Percentiles rank a stretch among this genome's conserved stretches.
These are phyloP conservation scores for Hippophae rhamnoides DNA, from an alignment of 306 rosid genomes.

Conservation along the genomic window DNA sequence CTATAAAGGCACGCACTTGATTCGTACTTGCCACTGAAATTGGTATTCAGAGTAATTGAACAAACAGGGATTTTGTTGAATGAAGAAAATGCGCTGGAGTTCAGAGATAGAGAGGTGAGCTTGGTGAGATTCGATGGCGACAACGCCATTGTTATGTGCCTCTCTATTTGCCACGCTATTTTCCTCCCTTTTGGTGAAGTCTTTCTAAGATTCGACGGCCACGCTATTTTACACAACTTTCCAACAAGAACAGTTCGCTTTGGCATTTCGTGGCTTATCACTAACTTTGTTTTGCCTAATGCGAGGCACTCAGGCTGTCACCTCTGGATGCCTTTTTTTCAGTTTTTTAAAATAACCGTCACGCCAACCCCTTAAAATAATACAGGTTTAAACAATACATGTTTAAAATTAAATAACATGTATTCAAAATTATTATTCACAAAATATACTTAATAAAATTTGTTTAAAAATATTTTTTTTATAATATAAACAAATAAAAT, in stretches of 20 bases:
- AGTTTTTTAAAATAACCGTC: too few species aligned
- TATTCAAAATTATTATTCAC: too few species aligned
- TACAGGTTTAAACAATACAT: too few species aligned
- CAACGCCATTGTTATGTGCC: slow-evolving; percentile 34
- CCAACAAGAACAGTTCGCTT: not conserved
- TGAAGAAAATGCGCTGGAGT: slow-evolving; percentile 29
- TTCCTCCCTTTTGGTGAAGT: slow-evolving; percentile 1
- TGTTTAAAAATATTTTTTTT: too few species aligned
- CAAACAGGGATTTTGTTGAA: slow-evolving; percentile 20
- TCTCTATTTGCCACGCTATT: not conserved
- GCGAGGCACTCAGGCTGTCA: too few species aligned
- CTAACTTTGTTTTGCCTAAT: too few species aligned
- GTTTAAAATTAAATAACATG: too few species aligned
- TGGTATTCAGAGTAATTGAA: slow-evolving; percentile 21
- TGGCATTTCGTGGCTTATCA: not conserved
- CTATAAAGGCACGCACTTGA: slow-evolving; percentile 9
- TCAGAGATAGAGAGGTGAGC: slow-evolving; percentile 18
- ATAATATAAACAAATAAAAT: too few species aligned
- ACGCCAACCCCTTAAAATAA: too few species aligned
- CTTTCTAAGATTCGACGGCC: not conserved
- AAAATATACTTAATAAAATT: too few species aligned
- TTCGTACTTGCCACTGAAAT: slow-evolving; percentile 14
- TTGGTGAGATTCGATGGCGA: slow-evolving; percentile 23
- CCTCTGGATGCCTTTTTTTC: too few species aligned
- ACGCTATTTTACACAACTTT: too few species aligned